A percentile compares a stretch with the other conserved stretches of the same genome.
Evolutionary conservation across 371 early-diverging fungal species (phyloP).

Genomic region (Rhizopus sp.): DNA sequence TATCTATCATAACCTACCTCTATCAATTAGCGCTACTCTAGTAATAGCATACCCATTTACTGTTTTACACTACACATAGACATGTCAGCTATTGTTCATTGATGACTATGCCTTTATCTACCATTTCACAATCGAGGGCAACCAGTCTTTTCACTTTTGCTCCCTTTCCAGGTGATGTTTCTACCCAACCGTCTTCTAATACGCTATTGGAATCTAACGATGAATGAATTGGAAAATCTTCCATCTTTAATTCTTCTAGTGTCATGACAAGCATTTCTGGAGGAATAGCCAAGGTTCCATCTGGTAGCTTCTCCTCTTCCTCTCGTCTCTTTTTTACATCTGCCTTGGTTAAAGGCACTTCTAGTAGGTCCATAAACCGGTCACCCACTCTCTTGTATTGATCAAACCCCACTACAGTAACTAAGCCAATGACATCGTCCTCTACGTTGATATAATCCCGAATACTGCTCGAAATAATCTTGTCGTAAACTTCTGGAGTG

Average conservation of each 20-base stretch:
- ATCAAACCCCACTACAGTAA: constrained; percentile 25
- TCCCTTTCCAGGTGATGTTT: constrained; percentile 30
- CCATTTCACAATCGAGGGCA: constrained; percentile 85
- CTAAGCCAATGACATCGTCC: constrained; percentile 13
- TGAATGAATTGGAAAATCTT: constrained; percentile 51
- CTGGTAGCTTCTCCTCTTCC: constrained; percentile 18
- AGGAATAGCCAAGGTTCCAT: constrained; percentile 12
- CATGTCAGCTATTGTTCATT: not conserved
- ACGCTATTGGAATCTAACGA: constrained; percentile 26
- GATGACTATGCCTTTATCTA: constrained; percentile 15
- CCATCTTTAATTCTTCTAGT: constrained; percentile 38
- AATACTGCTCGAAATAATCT: constrained; percentile 7
- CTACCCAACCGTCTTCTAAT: constrained; percentile 47
- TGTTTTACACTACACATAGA: constrained; percentile 57
- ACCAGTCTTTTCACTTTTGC: constrained; percentile 41
- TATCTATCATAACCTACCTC: constrained; percentile 19
- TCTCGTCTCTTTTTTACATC: constrained; percentile 28
- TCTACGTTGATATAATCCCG: constrained; percentile 13
- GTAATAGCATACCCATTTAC: constrained; percentile 65
- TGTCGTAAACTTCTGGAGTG: constrained; percentile 19
- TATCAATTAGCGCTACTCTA: constrained; percentile 63
- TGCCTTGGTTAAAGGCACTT: constrained; percentile 30
- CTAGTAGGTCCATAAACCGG: constrained; percentile 28
- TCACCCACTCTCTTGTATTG: constrained; percentile 28
- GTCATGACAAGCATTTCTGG: constrained; percentile 35